phyloP scores from a whole-genome alignment of 805 yeast species.

The Spencermartinsiella europaea region DNA sequence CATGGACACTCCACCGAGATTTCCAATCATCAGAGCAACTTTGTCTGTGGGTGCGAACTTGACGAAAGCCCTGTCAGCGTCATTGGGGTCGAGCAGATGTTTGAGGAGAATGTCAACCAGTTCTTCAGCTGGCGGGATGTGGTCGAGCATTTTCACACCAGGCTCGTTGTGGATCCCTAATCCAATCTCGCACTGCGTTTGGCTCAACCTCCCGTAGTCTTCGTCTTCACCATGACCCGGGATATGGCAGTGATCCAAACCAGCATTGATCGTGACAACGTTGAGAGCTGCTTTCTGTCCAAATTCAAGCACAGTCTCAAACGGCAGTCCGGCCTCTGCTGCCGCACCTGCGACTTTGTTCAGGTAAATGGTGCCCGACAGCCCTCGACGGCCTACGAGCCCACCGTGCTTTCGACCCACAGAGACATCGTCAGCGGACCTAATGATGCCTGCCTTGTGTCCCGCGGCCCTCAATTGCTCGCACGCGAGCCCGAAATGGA shows the following conservation, averaged over 20 bases:
- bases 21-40: conserved; percentile 66
- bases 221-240: conserved; percentile 57
- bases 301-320: conserved; percentile 63
- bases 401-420: conserved; percentile 83
- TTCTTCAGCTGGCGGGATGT: conserved; percentile 64
- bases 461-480: conserved; percentile 81
- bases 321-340: conserved; percentile 35
- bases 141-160: conserved; percentile 57
- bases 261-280: conserved; percentile 68
- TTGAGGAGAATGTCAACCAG: conserved; percentile 52
- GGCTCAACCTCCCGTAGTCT: conserved; percentile 45
- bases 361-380: conserved; percentile 81
- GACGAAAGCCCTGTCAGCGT: conserved; percentile 75
- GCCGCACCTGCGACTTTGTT: conserved; percentile 81
- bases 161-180: conserved; percentile 95
- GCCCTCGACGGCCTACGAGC: conserved; percentile 87
- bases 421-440: conserved; percentile 86
- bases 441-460: conserved; percentile 55
- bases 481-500: conserved; percentile 85
- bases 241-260: conserved; percentile 79
- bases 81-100: conserved; percentile 55
- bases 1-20: conserved; percentile 81
- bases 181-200: conserved; percentile 75
- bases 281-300: conserved; percentile 83
- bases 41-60: conserved; percentile 59